Evolutionary conservation across 352 stramenopile genomes (phyloP), one percentile per base, ranked within the genome.

Genomic region (Phytophthora ohioensis): DNA sequence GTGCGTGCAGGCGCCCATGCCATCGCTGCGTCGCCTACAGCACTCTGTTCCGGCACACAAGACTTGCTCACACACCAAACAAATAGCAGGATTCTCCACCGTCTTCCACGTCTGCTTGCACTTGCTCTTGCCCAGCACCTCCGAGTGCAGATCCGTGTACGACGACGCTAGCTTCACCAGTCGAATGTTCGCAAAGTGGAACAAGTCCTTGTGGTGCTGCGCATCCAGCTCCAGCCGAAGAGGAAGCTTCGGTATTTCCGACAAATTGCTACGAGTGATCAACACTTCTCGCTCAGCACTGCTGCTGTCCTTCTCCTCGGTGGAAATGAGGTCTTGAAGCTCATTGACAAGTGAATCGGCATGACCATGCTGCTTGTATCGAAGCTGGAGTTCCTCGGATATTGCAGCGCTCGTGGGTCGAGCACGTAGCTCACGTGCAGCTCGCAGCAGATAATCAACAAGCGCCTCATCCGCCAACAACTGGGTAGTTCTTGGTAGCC

Each of bases 1-100:
- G 31, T 82, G 72, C 17, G 87, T 93, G 63, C 89, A 96, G 11
- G 85, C 86, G 0, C 89, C 89, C 75, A 92, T 90, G 32, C 75
- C 77, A 48, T 95, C 80, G 45, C 76, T 86, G 13, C 79, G 76
- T 48, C 85, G 78, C 43, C 87, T 80, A 52, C 88, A 95, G 61
- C 88, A 95, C 75, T 95, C 88, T 1, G 84, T 93, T 7, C 89
- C 89, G 17, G 85, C 89, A 67, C 89, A 96, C 9, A 96, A 67
- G 41, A 94, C 81, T 34, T 90, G 76, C 41, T 86, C 87, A 35
- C 89, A 96, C 34, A 93, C 74, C 0, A 96, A 60, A 36, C 89
- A 96, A 46, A 96, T 88, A 1, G 89, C 87, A 4, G 89, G 87
- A 56, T 92, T 92, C 64, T 96, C 89, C 13, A 92, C 78, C 21